These are phyloP conservation scores for Calvatia gigantea DNA, from an alignment of 768 basidiomycete species.

Conservation along the genomic window DNA sequence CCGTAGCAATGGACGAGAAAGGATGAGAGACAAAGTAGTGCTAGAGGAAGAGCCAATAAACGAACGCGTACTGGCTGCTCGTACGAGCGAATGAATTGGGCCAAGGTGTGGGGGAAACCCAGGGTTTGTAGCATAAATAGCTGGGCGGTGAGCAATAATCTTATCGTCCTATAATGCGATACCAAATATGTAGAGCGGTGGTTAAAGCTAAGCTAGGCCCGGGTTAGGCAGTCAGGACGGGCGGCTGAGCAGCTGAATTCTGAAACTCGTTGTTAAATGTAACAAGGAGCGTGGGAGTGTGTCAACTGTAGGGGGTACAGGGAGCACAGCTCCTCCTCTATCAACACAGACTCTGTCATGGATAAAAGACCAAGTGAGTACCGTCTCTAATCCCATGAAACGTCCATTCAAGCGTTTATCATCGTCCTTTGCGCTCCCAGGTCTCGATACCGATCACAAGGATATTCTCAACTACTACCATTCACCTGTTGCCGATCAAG, in stretches of 20 bases:
- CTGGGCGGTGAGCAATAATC: conserved; percentile 8
- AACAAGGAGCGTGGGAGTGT: conserved; percentile 2
- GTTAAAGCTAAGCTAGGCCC: no score
- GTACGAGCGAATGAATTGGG: neutral
- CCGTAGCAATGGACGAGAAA: neutral
- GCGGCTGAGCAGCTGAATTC: no score
- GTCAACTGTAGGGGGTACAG: neutral
- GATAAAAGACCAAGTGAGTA: conserved; percentile 14
- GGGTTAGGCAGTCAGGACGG: no score
- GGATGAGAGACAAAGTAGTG: neutral
- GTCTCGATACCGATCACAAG: conserved; percentile 18
- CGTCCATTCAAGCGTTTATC: conserved; percentile 29
- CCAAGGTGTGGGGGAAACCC: neutral
- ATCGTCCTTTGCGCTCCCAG: conserved; percentile 22
- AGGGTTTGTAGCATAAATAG: neutral
- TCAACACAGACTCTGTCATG: conserved; percentile 15
- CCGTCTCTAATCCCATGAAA: conserved; percentile 22
- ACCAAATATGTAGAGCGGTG: neutral
- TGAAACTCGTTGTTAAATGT: neutral
- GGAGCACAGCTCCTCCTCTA: neutral
- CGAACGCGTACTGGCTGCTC: neutral
- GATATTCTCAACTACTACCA: conserved; percentile 39
- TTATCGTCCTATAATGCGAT: neutral
- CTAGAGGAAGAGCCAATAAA: neutral
- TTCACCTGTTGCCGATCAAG: conserved; percentile 45